A percentile compares a stretch with the other conserved stretches of the same genome.
Evolutionary conservation across 83 land plant species (phyloP).

Genomic region (Picea abies): DNA sequence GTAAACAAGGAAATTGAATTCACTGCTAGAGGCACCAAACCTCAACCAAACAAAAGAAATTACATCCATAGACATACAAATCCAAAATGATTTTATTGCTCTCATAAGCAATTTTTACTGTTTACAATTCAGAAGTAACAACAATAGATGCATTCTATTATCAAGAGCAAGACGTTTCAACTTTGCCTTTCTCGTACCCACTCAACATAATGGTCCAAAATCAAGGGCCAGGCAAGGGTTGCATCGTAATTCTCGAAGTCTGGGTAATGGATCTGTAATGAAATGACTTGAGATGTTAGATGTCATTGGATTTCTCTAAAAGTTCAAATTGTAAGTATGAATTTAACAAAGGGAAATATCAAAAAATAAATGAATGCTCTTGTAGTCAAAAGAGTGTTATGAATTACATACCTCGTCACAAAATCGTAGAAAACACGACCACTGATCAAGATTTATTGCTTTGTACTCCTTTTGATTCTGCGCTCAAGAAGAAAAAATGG

Average conservation of each 20-base stretch:
- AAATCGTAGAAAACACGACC: slow-evolving; percentile 82
- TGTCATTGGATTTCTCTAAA: background rate
- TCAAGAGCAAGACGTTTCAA: slow-evolving; percentile 9
- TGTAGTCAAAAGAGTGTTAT: background rate
- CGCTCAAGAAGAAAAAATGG: background rate
- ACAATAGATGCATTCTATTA: background rate
- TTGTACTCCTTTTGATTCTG: slow-evolving; percentile 87
- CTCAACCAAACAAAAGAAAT: background rate
- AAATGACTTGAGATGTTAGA: background rate
- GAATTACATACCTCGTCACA: slow-evolving; percentile 77
- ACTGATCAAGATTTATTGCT: slow-evolving; percentile 91
- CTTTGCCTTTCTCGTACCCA: slow-evolving; percentile 54
- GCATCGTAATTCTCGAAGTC: slow-evolving; percentile 74
- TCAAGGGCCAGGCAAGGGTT: slow-evolving; percentile 83
- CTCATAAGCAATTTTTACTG: background rate
- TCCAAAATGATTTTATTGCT: background rate
- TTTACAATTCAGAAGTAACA: background rate
- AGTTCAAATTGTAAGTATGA: background rate
- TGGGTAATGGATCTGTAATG: slow-evolving; percentile 71
- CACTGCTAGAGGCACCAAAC: too few relatives aligned
- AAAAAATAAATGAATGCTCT: background rate
- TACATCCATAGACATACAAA: background rate
- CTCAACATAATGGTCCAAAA: slow-evolving; percentile 91
- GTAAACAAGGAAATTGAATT: too few relatives aligned
- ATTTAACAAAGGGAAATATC: slow-evolving; percentile 6